Conservation (phyloP, 2,329 filamentous ascomycete species). For the Trichophyton benhamiae region DNA sequence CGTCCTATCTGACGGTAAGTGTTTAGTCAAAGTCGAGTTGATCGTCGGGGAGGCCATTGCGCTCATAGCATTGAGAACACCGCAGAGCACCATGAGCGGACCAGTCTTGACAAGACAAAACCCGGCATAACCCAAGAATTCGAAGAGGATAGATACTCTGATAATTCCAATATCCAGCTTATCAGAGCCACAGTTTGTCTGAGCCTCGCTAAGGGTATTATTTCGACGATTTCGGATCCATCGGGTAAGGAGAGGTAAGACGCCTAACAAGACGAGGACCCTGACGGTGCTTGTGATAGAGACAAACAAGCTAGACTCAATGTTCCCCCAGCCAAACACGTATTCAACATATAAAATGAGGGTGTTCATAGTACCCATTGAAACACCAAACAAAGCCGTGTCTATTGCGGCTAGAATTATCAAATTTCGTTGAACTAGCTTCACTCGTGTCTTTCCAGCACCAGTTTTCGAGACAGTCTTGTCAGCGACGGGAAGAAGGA, state of each 20-base stretch:
- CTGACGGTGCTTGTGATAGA: constrained; percentile 66
- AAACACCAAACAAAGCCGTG: constrained; percentile 66
- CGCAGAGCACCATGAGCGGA: constrained; percentile 56
- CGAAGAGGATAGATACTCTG: constrained; percentile 60
- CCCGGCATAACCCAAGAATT: constrained; percentile 62
- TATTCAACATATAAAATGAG: constrained; percentile 72
- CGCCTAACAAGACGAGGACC: constrained; percentile 58
- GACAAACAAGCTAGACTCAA: constrained; percentile 69
- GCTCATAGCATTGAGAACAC: constrained; percentile 62
- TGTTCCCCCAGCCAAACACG: constrained; percentile 69
- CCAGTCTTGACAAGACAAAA: constrained; percentile 56
- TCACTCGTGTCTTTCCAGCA: constrained; percentile 46
- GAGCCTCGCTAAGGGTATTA: constrained; percentile 9
- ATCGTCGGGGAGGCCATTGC: constrained; percentile 77
- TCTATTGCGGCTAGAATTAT: constrained; percentile 68
- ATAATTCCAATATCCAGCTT: constrained; percentile 65
- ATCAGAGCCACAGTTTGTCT: constrained; percentile 59
- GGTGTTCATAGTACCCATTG: constrained; percentile 70
- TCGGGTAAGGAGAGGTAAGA: constrained; percentile 68
- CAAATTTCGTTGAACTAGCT: constrained; percentile 63
- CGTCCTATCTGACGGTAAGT: constrained; percentile 68
- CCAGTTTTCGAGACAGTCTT: constrained; percentile 20
- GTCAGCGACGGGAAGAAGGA: constrained; percentile 54
- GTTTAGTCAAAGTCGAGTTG: constrained; percentile 77
- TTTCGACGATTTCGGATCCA: constrained; percentile 46